Conservation (phyloP, 768 basidiomycete genomes). For the Lactifluus rugatus region DNA sequence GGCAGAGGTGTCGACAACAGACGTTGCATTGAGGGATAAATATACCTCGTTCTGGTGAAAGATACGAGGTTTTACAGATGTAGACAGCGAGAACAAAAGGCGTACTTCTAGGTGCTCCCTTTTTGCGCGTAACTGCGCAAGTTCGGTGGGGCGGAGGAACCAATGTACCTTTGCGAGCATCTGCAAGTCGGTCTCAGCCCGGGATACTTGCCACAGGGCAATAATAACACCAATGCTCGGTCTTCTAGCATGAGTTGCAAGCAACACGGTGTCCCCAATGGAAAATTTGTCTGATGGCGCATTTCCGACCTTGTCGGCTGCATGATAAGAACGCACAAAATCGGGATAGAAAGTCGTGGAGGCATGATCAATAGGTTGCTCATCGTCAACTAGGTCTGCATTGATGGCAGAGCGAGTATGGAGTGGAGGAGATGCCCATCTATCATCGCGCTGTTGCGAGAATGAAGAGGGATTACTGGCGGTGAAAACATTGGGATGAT, state of each 20-base stretch:
- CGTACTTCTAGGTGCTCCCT: conserved; percentile 52
- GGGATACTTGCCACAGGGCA: conserved; percentile 53
- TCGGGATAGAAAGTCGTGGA: conserved; percentile 12
- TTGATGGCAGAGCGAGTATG: conserved; percentile 1
- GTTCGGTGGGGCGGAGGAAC: conserved; percentile 60
- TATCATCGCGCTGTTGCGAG: neutral
- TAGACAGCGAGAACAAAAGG: neutral
- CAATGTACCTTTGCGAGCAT: conserved; percentile 62
- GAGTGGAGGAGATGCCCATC: conserved; percentile 13
- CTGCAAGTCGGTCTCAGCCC: conserved; percentile 27
- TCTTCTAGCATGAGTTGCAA: conserved; percentile 34
- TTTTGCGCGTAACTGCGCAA: conserved; percentile 49
- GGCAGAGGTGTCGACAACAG: conserved; percentile 10
- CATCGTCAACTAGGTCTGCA: conserved; percentile 18
- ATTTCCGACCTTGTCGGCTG: neutral
- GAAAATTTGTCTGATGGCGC: conserved; percentile 29
- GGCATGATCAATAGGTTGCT: neutral
- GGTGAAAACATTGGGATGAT: conserved; percentile 13
- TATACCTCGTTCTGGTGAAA: conserved; percentile 62
- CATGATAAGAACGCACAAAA: conserved; percentile 5
- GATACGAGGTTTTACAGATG: neutral
- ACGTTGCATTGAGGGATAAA: conserved; percentile 31
- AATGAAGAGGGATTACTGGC: neutral
- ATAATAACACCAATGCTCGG: conserved; percentile 49
- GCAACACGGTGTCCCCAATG: conserved; percentile 59